Evolutionary conservation across 225 moss, liverwort and hornwort species (phyloP).

Genomic region (Sphagnum contortum): DNA sequence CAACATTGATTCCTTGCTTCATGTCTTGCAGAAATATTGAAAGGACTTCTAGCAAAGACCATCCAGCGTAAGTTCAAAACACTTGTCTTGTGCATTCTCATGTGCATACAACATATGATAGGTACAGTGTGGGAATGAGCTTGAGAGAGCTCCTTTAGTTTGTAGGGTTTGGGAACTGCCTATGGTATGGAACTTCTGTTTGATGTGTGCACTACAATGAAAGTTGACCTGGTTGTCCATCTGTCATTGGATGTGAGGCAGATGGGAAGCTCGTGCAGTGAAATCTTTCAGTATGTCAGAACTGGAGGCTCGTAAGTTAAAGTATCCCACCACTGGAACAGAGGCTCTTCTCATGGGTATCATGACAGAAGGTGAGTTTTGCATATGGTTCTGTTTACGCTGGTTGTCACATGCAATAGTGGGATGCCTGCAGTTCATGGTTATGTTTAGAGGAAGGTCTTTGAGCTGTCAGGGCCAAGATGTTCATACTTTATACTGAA

Average conservation of each 20-base stretch:
- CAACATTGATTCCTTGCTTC: too few species aligned
- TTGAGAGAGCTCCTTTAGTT: too few species aligned
- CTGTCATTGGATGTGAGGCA: slow-evolving; percentile 7
- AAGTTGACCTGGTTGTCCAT: too few species aligned
- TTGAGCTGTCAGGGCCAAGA: too few species aligned
- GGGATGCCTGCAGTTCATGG: neutral
- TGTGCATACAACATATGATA: neutral
- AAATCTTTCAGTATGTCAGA: slow-evolving; percentile 97
- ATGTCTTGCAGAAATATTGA: neutral
- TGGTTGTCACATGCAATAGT: neutral
- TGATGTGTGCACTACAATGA: too few species aligned
- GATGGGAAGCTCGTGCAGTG: slow-evolving; percentile 95
- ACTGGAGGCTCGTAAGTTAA: slow-evolving; percentile 94
- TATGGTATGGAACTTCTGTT: too few species aligned
- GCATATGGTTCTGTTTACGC: neutral
- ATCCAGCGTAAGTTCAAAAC: slow-evolving; percentile 1
- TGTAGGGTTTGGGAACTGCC: too few species aligned
- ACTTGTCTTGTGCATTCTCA: neutral
- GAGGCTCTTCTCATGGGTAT: slow-evolving; percentile 90
- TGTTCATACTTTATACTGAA: too few species aligned
- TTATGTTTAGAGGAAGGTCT: neutral
- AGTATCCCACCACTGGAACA: slow-evolving; percentile 94
- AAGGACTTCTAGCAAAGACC: neutral
- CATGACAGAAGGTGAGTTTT: slow-evolving; percentile 66
- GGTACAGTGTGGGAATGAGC: neutral